Percentiles rank a stretch among this genome's conserved stretches.
Conservation (phyloP, 2,329 filamentous ascomycete species). For the Cyanodermella asteris region DNA sequence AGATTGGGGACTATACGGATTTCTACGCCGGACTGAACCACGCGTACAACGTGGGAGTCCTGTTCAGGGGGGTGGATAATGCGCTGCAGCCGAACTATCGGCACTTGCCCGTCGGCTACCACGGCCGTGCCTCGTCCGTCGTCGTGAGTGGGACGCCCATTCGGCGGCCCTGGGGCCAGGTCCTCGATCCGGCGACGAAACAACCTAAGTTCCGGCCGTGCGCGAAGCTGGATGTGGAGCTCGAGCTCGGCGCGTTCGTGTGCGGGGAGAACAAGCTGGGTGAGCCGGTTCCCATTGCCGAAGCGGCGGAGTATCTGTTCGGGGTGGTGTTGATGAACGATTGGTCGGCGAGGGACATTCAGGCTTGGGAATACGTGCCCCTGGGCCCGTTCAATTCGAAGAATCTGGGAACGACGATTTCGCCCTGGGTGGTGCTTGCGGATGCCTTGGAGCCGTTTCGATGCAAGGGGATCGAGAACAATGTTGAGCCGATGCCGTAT, state of each 20-base stretch:
- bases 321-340: slow-evolving; percentile 70
- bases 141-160: slow-evolving; percentile 55
- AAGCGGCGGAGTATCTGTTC: slow-evolving; percentile 52
- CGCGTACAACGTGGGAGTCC: slow-evolving; percentile 47
- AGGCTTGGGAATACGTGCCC: slow-evolving; percentile 67
- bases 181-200: slow-evolving; percentile 40
- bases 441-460: slow-evolving; percentile 54
- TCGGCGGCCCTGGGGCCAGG: slow-evolving; percentile 53
- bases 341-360: slow-evolving; percentile 67
- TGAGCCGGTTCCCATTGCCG: slow-evolving; percentile 35
- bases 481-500: slow-evolving; percentile 33
- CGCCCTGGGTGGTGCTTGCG: slow-evolving; percentile 55
- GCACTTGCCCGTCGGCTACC: slow-evolving; percentile 62
- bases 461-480: slow-evolving; percentile 30
- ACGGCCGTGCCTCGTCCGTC: slow-evolving; percentile 54
- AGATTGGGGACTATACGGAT: slow-evolving; percentile 65
- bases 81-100: slow-evolving; percentile 65
- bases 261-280: slow-evolving; percentile 43
- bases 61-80: slow-evolving; percentile 52
- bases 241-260: slow-evolving; percentile 60
- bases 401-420: slow-evolving; percentile 62
- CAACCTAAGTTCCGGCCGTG: slow-evolving; percentile 43
- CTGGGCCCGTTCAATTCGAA: slow-evolving; percentile 66
- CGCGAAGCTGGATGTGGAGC: slow-evolving; percentile 52
- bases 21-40: slow-evolving; percentile 69